A percentile compares a stretch with the other conserved stretches of the same genome.
phyloP scores from a whole-genome alignment of 768 basidiomycete genomes.

The Macrocybe gigantea region DNA sequence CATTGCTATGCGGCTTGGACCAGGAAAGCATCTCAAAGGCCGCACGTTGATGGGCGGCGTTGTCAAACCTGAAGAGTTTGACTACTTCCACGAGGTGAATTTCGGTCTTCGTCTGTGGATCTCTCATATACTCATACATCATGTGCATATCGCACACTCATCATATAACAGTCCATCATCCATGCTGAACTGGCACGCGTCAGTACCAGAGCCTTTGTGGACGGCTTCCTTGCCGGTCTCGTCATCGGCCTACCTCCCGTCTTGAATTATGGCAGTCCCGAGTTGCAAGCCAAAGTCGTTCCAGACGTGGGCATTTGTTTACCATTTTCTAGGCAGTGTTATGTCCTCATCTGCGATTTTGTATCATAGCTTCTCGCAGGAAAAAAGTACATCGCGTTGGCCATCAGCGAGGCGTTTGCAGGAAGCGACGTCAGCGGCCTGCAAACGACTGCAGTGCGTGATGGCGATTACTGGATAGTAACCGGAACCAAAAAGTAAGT shows the following conservation, averaged over 20 bases:
- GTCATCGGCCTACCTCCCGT: slow-evolving; percentile 90
- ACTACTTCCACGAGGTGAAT: slow-evolving; percentile 87
- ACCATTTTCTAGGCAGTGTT: neutral
- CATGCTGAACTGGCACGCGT: slow-evolving; percentile 80
- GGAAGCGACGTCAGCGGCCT: slow-evolving; percentile 82
- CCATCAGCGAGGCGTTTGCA: slow-evolving; percentile 92
- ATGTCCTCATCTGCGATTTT: neutral
- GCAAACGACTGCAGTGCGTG: slow-evolving; percentile 79
- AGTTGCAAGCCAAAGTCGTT: slow-evolving; percentile 64
- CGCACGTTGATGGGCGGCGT: slow-evolving; percentile 69
- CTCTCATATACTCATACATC: neutral
- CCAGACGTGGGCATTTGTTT: slow-evolving; percentile 45
- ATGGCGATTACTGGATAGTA: slow-evolving; percentile 84
- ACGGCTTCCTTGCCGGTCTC: slow-evolving; percentile 74
- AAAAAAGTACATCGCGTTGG: slow-evolving; percentile 83
- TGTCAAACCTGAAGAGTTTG: slow-evolving; percentile 78
- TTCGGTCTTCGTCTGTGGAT: neutral
- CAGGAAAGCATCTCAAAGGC: slow-evolving; percentile 83
- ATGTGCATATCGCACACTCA: neutral
- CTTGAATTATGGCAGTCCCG: slow-evolving; percentile 80
- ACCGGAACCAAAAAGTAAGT: slow-evolving; percentile 89
- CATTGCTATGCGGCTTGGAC: slow-evolving; percentile 87
- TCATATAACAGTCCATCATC: slow-evolving; percentile 52
- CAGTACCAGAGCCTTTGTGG: slow-evolving; percentile 82
- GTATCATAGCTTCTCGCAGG: slow-evolving; percentile 43